A percentile compares a stretch with the other conserved stretches of the same genome.
These are phyloP conservation scores for Penicillium sp. DNA, from an alignment of 2,329 filamentous ascomycete species.

Conservation along the genomic window DNA sequence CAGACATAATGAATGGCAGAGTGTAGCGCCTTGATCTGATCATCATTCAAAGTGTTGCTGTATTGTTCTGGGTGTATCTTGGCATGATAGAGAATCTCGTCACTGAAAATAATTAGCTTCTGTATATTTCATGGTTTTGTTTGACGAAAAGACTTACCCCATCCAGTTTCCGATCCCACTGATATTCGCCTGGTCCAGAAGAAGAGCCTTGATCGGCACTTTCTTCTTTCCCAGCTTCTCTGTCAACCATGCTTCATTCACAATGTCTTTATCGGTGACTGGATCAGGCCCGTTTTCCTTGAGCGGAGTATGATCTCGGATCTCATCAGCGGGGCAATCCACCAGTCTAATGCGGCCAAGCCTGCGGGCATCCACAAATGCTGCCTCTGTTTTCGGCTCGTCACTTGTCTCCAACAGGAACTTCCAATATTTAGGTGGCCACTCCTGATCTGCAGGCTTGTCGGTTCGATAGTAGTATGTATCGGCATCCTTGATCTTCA, in stretches of 20 bases:
- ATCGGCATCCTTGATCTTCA: slow-evolving; percentile 77
- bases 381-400: slow-evolving; percentile 62
- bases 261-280: slow-evolving; percentile 72
- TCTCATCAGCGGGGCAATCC: slow-evolving; percentile 72
- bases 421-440: slow-evolving; percentile 91
- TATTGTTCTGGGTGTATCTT: slow-evolving; percentile 90
- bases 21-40: slow-evolving; percentile 70
- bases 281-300: slow-evolving; percentile 94
- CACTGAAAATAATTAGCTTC: slow-evolving; percentile 44
- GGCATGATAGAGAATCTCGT: slow-evolving; percentile 89
- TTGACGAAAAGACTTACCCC: slow-evolving; percentile 50
- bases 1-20: slow-evolving; percentile 75
- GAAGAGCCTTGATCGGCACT: slow-evolving; percentile 83
- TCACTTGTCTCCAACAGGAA: slow-evolving; percentile 71
- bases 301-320: slow-evolving; percentile 73
- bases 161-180: slow-evolving; percentile 98
- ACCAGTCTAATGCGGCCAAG: slow-evolving; percentile 79
- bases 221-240: slow-evolving; percentile 70
- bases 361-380: slow-evolving; percentile 80
- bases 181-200: slow-evolving; percentile 84
- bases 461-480: slow-evolving; percentile 76
- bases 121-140: neutral
- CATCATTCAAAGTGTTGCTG: slow-evolving; percentile 73
- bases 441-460: slow-evolving; percentile 60
- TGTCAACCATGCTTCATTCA: slow-evolving; percentile 75